Conservation (phyloP, 345 rosid species). For the Eucalyptus guilfoylei region DNA sequence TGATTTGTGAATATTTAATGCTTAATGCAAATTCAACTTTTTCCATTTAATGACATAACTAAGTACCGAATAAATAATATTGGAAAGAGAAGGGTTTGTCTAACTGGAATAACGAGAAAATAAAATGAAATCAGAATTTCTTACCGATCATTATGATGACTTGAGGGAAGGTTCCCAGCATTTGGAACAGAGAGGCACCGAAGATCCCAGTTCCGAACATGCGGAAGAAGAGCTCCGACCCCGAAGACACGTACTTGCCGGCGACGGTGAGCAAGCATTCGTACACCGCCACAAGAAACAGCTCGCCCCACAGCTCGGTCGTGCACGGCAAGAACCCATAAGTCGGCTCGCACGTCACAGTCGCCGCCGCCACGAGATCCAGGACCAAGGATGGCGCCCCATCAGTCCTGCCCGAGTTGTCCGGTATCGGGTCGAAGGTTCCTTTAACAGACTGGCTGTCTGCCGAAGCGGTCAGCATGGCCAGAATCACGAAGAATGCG, state of each 20-base stretch:
- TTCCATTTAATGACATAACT: background rate
- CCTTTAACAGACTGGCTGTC: background rate
- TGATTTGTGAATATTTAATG: background rate
- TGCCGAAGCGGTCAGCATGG: background rate
- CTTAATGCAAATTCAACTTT: background rate
- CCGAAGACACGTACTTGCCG: slow-evolving; percentile 3
- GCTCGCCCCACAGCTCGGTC: slow-evolving; percentile 30
- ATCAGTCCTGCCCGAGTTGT: background rate
- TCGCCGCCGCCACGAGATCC: background rate
- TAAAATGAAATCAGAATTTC: background rate
- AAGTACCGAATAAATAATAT: background rate
- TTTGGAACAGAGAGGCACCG: slow-evolving; percentile 32
- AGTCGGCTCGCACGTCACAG: slow-evolving; percentile 20
- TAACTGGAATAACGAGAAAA: background rate
- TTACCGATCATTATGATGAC: background rate
- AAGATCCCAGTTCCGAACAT: slow-evolving; percentile 44
- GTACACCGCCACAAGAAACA: slow-evolving; percentile 27
- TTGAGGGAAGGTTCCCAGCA: slow-evolving; percentile 25
- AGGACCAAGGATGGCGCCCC: background rate
- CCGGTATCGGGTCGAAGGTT: background rate
- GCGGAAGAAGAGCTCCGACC: slow-evolving; percentile 32
- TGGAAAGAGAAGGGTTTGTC: background rate
- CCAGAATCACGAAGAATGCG: background rate
- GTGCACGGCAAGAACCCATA: slow-evolving; percentile 47
- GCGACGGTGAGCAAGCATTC: slow-evolving; percentile 26